A percentile compares a stretch with the other conserved stretches of the same genome.
Evolutionary conservation across 2,329 filamentous ascomycete species (phyloP).

Genomic region (Dactylonectria macrodidyma): DNA sequence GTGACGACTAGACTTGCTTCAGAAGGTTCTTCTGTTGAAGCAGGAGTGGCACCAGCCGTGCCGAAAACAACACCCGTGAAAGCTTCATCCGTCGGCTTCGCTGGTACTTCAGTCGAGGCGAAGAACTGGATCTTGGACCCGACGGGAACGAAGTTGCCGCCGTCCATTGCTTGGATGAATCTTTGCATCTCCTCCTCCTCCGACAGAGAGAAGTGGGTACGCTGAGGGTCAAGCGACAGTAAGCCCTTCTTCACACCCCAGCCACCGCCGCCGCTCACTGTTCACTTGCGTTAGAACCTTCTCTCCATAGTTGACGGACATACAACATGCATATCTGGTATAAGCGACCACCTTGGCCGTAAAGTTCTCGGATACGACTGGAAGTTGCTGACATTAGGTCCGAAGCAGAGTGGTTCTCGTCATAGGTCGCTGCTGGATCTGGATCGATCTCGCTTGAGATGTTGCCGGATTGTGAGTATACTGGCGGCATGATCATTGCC

Average conservation of each 20-base stretch:
- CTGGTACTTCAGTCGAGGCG: conserved; percentile 54
- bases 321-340: conserved; percentile 56
- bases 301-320: background rate
- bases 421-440: conserved; percentile 42
- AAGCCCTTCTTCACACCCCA: conserved; percentile 88
- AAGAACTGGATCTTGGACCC: conserved; percentile 80
- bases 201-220: conserved; percentile 60
- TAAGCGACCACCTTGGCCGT: conserved; percentile 61
- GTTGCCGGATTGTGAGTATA: conserved; percentile 36
- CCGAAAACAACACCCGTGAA: conserved; percentile 52
- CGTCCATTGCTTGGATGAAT: conserved; percentile 66
- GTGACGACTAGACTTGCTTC: conserved; percentile 41
- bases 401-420: conserved; percentile 36
- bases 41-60: conserved; percentile 45
- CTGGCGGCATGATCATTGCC: conserved; percentile 76
- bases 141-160: conserved; percentile 69
- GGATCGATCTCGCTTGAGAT: conserved; percentile 25
- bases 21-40: conserved; percentile 18
- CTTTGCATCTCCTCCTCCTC: conserved; percentile 67
- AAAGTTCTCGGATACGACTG: conserved; percentile 50
- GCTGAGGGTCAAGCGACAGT: conserved; percentile 82
- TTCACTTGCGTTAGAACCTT: conserved; percentile 34
- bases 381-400: conserved; percentile 46
- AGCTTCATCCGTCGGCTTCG: conserved; percentile 38
- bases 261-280: conserved; percentile 85